A percentile compares a stretch with the other conserved stretches of the same genome.
phyloP scores from a whole-genome alignment of 2,329 filamentous ascomycete species.

The Nemania abortiva region DNA sequence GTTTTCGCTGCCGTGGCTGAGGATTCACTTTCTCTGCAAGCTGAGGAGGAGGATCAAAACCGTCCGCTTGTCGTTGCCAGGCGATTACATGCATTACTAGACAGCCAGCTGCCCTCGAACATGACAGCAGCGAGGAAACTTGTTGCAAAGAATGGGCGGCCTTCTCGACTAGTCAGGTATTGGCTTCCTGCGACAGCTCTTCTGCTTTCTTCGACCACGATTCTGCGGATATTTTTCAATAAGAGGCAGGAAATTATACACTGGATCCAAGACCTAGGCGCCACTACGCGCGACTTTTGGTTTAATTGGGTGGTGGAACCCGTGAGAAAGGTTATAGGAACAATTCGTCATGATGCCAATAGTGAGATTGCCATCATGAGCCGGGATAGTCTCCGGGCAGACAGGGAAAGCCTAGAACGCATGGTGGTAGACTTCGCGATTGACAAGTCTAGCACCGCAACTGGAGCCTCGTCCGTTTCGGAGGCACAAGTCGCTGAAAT shows the following conservation, averaged over 20 bases:
- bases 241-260: slow-evolving; percentile 79
- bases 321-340: slow-evolving; percentile 83
- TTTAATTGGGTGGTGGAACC: slow-evolving; percentile 96
- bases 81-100: slow-evolving; percentile 77
- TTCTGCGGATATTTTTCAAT: slow-evolving; percentile 82
- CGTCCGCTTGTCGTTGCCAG: slow-evolving; percentile 72
- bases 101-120: slow-evolving; percentile 76
- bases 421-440: slow-evolving; percentile 98
- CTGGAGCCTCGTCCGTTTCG: slow-evolving; percentile 64
- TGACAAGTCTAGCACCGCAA: slow-evolving; percentile 76
- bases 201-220: slow-evolving; percentile 85
- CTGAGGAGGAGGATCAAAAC: slow-evolving; percentile 60
- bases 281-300: slow-evolving; percentile 90
- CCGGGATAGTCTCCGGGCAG: slow-evolving; percentile 88
- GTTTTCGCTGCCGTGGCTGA: slow-evolving; percentile 73
- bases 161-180: slow-evolving; percentile 81
- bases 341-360: slow-evolving; percentile 90
- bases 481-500: slow-evolving; percentile 80
- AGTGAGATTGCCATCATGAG: slow-evolving; percentile 98
- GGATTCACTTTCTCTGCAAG: slow-evolving; percentile 67
- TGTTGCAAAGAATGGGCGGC: slow-evolving; percentile 77
- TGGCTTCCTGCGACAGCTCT: slow-evolving; percentile 83
- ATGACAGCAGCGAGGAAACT: slow-evolving; percentile 65
- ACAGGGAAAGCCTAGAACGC: slow-evolving; percentile 90
- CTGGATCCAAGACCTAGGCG: slow-evolving; percentile 84